These are phyloP conservation scores for Microdochium bolleyi DNA, from an alignment of 2,329 filamentous ascomycete species.

Conservation along the genomic window DNA sequence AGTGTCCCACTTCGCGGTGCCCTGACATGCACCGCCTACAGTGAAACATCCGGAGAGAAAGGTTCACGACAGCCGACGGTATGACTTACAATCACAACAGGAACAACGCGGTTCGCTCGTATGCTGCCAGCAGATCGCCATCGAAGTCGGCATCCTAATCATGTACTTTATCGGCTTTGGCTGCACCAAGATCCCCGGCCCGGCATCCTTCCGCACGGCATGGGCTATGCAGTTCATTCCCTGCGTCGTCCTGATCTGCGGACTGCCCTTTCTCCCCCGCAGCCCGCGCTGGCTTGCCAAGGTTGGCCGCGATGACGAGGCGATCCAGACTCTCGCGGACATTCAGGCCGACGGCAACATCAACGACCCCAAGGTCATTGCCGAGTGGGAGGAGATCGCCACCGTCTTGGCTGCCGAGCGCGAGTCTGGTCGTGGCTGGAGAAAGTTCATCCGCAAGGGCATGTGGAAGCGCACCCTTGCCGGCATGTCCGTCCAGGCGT, in stretches of 20 bases:
- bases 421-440: slow-evolving; percentile 24
- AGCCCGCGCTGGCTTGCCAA: slow-evolving; percentile 57
- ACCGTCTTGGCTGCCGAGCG: slow-evolving; percentile 28
- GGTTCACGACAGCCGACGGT: too few relatives aligned
- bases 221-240: slow-evolving; percentile 60
- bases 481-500: slow-evolving; percentile 47
- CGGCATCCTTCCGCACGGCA: slow-evolving; percentile 52
- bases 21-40: too few relatives aligned
- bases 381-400: slow-evolving; percentile 47
- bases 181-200: slow-evolving; percentile 49
- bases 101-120: slow-evolving; percentile 54
- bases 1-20: too few relatives aligned
- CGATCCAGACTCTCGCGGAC: slow-evolving; percentile 41
- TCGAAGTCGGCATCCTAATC: slow-evolving; percentile 63
- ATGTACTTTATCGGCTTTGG: slow-evolving; percentile 65
- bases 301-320: slow-evolving; percentile 51
- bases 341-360: slow-evolving; percentile 49
- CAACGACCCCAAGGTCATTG: slow-evolving; percentile 44
- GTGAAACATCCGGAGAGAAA: too few relatives aligned
- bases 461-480: slow-evolving; percentile 52
- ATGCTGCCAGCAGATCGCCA: slow-evolving; percentile 66
- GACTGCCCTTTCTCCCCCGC: slow-evolving; percentile 53
- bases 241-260: slow-evolving; percentile 46
- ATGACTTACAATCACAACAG: too few relatives aligned
- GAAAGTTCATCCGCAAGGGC: slow-evolving; percentile 31